Conservation (phyloP, 1,139 yeast species). For the Suhomyces bokatorum region DNA sequence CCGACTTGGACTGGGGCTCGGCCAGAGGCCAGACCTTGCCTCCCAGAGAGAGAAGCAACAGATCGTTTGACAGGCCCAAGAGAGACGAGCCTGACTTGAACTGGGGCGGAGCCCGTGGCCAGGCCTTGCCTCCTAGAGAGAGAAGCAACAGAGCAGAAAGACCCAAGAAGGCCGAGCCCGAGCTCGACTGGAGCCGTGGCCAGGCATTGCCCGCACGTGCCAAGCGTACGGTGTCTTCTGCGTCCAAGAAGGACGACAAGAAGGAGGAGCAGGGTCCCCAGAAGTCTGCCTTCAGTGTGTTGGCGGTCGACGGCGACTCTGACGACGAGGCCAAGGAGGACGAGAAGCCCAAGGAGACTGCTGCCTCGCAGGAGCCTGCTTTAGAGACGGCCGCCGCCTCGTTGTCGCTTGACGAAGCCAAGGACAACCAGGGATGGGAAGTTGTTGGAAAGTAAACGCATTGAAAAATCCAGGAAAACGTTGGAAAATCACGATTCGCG, state of each 20-base stretch:
- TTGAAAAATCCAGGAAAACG: not conserved
- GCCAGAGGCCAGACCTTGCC: slow-evolving; percentile 36
- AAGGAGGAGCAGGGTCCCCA: slow-evolving; percentile 45
- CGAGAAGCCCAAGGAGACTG: slow-evolving; percentile 20
- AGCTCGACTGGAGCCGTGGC: slow-evolving; percentile 35
- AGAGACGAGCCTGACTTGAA: slow-evolving; percentile 55
- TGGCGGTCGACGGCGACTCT: slow-evolving; percentile 58
- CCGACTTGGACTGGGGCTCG: slow-evolving; percentile 44
- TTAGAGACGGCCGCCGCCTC: slow-evolving; percentile 46
- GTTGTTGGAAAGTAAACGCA: slow-evolving; percentile 49
- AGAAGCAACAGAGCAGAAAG: slow-evolving; percentile 17
- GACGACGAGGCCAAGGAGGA: slow-evolving; percentile 60
- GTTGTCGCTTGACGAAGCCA: slow-evolving; percentile 38
- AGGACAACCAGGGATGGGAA: slow-evolving; percentile 60
- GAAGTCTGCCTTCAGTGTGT: slow-evolving; percentile 64
- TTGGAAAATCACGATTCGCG: too few species aligned
- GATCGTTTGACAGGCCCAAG: slow-evolving; percentile 39
- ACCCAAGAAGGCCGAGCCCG: slow-evolving; percentile 32
- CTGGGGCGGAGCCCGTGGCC: slow-evolving; percentile 42
- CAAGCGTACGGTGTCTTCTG: slow-evolving; percentile 10
- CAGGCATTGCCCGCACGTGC: slow-evolving; percentile 31
- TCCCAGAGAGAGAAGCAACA: slow-evolving; percentile 33
- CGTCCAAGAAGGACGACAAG: slow-evolving; percentile 25
- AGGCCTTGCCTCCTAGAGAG: slow-evolving; percentile 24
- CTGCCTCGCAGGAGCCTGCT: slow-evolving; percentile 18